Conservation (phyloP, 345 rosid species). For the Mangifera indica region DNA sequence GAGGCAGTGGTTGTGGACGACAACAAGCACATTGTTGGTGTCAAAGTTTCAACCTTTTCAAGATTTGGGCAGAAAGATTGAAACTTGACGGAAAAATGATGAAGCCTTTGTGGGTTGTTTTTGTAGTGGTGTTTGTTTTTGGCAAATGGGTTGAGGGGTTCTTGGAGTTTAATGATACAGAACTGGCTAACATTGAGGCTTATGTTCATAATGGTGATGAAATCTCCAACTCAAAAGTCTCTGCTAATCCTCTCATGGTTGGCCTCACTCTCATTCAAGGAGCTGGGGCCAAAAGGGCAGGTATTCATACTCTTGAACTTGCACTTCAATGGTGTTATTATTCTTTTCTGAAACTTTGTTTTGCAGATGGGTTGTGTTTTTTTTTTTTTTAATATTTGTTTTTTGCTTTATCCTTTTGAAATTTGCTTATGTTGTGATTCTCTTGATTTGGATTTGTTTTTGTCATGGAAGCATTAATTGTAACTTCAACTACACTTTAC, state of each 20-base stretch:
- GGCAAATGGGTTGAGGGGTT: conserved; percentile 42
- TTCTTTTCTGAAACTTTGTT: too few relatives aligned
- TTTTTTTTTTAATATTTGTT: not conserved
- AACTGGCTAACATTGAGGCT: conserved; percentile 47
- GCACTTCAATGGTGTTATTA: not conserved
- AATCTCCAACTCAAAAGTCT: conserved; percentile 31
- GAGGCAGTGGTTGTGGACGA: not conserved
- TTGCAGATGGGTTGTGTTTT: too few relatives aligned
- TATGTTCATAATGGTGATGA: conserved; percentile 9
- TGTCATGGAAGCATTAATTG: not conserved
- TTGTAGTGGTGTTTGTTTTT: conserved; percentile 28
- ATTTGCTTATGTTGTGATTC: conserved; percentile 10
- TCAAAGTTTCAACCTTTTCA: not conserved
- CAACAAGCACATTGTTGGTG: not conserved
- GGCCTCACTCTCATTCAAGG: conserved; percentile 79
- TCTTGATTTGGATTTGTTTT: conserved; percentile 4
- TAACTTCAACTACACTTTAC: conserved; percentile 8
- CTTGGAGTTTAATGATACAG: conserved; percentile 57
- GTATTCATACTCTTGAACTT: conserved; percentile 26
- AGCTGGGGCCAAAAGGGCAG: conserved; percentile 84
- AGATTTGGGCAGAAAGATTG: not conserved
- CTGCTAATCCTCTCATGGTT: conserved; percentile 55
- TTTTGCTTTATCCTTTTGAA: conserved; percentile 12
- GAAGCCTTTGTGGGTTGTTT: conserved; percentile 41
- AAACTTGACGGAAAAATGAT: conserved; percentile 17